Base-by-base conservation (phyloP, 768 basidiomycete species). In the Serendipita sp. region DNA sequence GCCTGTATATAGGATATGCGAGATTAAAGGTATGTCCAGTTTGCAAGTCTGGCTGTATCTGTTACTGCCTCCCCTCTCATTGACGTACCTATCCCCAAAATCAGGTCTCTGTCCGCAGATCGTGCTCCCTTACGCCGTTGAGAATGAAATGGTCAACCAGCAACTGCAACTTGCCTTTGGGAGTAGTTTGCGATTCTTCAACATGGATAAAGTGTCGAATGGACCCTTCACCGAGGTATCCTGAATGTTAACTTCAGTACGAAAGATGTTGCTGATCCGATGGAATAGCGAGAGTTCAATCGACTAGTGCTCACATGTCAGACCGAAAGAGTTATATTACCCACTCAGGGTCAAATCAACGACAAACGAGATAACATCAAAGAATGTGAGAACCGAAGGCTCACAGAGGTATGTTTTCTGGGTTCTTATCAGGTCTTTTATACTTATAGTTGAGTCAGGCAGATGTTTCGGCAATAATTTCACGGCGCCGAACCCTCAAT, bases 201-300 rank as follows among this genome's bases (percentile, higher is more conserved):
- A 72, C 2, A 92, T 99, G 85, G 90, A 92, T 70, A 86, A 85
- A 67, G 82, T 95, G 5, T 95, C 91, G 4, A 95, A 97, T 69
- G 73, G 79, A 0, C 63, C 73, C 2, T 85, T 91, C 63, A 75
- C 74, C 11, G 72, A 76, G 65, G 94, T 93, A 53, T 60, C 83
- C n/a, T 7, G n/a, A 20, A 20, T n/a, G 9, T 17, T 17, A 48
- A 48, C 5, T 9, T 5, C 45, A 7, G 34, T 38, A 5, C 26
- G 45, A 48, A n/a, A n/a, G n/a, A 20, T 20, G 7, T 9, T 28
- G 9, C 45, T 48, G 7, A 48, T 28, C 7, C 45, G 45, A 28
- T 9, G 7, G n/a, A 20, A 38, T 50, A 58, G 53, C 53, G 53
- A 22, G 53, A 58, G 53, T 58, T 58, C 28, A 33, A 58, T 58